phyloP scores from a whole-genome alignment of 106 monocot genomes.

The Posidonia australis region DNA sequence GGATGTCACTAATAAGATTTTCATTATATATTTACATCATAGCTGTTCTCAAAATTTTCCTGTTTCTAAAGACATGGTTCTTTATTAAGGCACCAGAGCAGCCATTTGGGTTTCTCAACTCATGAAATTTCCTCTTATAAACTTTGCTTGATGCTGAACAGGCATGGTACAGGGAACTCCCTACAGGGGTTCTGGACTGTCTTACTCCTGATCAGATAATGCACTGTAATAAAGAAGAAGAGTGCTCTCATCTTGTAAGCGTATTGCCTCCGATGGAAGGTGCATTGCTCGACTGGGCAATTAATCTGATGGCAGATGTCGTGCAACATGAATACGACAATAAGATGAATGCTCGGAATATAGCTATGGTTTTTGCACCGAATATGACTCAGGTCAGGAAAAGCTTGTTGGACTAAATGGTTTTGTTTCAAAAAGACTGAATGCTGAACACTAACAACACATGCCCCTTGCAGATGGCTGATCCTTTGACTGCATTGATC shows the following conservation, averaged over 20 bases:
- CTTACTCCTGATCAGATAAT: conserved; percentile 74
- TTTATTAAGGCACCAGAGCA: too few species aligned
- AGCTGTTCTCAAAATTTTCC: too few species aligned
- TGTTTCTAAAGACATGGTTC: too few species aligned
- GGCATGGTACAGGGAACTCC: conserved; percentile 98
- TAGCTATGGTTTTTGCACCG: conserved; percentile 94
- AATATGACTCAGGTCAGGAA: conserved; percentile 82
- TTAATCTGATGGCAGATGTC: conserved; percentile 86
- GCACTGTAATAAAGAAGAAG: conserved; percentile 74
- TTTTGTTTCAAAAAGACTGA: not conserved
- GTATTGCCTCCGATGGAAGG: conserved; percentile 54
- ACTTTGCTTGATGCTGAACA: not conserved
- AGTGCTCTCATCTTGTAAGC: conserved; percentile 41
- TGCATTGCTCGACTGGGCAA: conserved; percentile 74
- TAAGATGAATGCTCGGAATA: conserved; percentile 89
- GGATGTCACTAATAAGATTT: too few species aligned
- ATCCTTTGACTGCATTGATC: conserved; percentile 82
- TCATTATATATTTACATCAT: too few species aligned
- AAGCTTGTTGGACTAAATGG: not conserved
- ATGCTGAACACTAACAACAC: not conserved
- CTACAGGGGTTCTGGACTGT: conserved; percentile 61
- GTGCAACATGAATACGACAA: conserved; percentile 59
- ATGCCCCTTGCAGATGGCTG: conserved; percentile 54
- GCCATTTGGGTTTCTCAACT: not conserved
- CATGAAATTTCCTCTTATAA: not conserved